These are phyloP conservation scores for Mucor mucedo DNA, from an alignment of 371 early-diverging fungal genomes.

Conservation along the genomic window DNA sequence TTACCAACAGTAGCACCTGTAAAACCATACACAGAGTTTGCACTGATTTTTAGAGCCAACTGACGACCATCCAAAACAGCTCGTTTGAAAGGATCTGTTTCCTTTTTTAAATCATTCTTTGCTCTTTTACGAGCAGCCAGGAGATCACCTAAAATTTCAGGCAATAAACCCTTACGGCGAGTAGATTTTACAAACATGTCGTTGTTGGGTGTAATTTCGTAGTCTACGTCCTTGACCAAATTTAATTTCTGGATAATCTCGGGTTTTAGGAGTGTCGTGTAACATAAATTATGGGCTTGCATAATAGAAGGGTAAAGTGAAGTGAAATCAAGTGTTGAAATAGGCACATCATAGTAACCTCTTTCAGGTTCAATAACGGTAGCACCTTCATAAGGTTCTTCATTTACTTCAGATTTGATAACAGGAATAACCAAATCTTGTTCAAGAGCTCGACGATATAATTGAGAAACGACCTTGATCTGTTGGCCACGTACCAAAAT, in stretches of 20 bases:
- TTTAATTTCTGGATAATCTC: constrained; percentile 63
- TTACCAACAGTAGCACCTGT: constrained; percentile 99
- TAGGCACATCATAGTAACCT: constrained; percentile 97
- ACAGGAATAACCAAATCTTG: constrained; percentile 94
- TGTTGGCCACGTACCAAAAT: constrained; percentile 96
- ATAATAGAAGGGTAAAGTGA: constrained; percentile 99
- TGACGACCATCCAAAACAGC: constrained; percentile 98
- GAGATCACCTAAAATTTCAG: constrained; percentile 93
- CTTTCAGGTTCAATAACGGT: constrained; percentile 98
- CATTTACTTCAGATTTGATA: constrained; percentile 77
- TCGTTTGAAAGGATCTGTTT: constrained; percentile 91
- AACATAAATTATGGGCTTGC: constrained; percentile 99
- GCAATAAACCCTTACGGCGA: constrained; percentile 90
- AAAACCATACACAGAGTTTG: constrained; percentile 99
- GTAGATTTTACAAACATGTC: constrained; percentile 84
- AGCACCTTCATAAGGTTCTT: constrained; percentile 98
- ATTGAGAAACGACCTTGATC: constrained; percentile 97
- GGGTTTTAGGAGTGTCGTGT: constrained; percentile 88
- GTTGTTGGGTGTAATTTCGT: constrained; percentile 87
- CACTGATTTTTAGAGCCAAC: constrained; percentile 95
- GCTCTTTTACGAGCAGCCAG: constrained; percentile 96
- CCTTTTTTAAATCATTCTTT: constrained; percentile 93
- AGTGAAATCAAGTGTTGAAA: constrained; percentile 99
- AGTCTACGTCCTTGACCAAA: constrained; percentile 83
- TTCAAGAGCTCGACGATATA: constrained; percentile 90